Conservation (phyloP, 176 grass and related monocot species). For the Aegilops bicornis region DNA sequence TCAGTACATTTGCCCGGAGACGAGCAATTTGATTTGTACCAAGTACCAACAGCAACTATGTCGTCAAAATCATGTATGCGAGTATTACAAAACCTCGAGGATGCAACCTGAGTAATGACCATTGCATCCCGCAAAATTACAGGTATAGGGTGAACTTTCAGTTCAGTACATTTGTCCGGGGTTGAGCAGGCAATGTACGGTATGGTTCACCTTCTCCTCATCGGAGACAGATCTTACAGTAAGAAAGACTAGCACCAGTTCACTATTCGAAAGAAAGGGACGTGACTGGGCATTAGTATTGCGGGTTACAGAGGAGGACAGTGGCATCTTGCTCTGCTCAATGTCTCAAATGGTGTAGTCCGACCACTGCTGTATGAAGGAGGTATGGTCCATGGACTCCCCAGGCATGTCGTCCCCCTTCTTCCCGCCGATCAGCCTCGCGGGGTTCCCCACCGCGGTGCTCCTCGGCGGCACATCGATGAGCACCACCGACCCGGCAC, state of each 20-base stretch:
- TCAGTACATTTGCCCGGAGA: neutral
- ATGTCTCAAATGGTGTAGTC: constrained; percentile 70
- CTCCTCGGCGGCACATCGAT: constrained; percentile 71
- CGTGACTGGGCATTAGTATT: neutral
- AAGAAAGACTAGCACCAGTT: neutral
- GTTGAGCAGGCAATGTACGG: too few relatives aligned
- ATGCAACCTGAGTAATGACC: neutral
- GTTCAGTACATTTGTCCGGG: neutral
- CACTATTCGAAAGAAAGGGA: neutral
- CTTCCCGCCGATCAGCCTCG: constrained; percentile 65
- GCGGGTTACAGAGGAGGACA: neutral
- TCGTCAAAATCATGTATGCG: neutral
- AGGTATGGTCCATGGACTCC: constrained; percentile 97
- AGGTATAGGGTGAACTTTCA: neutral
- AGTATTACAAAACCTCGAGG: neutral
- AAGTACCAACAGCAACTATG: neutral
- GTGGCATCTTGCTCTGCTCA: neutral
- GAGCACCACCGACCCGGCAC: constrained; percentile 84
- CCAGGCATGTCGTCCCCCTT: constrained; percentile 61
- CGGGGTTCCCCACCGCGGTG: constrained; percentile 86
- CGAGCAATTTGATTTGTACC: neutral
- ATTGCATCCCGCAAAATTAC: constrained; percentile 16
- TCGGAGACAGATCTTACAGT: neutral
- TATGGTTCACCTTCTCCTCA: neutral
- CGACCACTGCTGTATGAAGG: constrained; percentile 87